Evolutionary conservation across 108 stramenopile genomes (phyloP).

Genomic region (Cyclostephanos tholiformis): DNA sequence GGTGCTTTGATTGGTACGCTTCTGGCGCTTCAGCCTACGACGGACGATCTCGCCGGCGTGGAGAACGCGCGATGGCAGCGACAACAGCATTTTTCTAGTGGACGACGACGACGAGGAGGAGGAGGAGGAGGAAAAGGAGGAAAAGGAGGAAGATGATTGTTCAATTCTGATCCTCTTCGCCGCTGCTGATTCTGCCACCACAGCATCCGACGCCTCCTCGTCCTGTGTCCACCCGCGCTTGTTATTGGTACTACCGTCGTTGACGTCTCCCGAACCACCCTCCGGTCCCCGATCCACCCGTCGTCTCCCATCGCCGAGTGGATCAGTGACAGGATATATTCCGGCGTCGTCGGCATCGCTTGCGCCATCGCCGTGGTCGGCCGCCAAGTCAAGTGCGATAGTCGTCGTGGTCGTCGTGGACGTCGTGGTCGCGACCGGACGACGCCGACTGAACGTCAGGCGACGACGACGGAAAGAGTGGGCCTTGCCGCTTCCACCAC

Average conservation of each 20-base stretch:
- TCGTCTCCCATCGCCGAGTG: too few relatives aligned
- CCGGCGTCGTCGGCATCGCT: constrained; percentile 18
- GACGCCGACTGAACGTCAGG: constrained; percentile 64
- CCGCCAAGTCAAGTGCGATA: too few relatives aligned
- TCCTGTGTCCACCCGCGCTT: not conserved
- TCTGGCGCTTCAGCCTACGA: constrained; percentile 28
- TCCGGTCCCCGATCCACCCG: too few relatives aligned
- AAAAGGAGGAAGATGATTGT: constrained; percentile 4
- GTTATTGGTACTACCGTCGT: constrained; percentile 12
- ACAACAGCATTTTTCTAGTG: too few relatives aligned
- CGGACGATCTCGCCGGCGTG: constrained; percentile 66
- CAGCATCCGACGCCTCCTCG: constrained; percentile 7
- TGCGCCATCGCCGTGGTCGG: constrained; percentile 21
- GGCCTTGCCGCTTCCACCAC: constrained; percentile 52
- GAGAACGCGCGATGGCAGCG: constrained; percentile 39
- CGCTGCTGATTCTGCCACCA: constrained; percentile 8
- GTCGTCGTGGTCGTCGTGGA: constrained; percentile 27
- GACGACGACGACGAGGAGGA: too few relatives aligned
- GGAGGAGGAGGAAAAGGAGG: constrained; percentile 16
- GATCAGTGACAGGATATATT: not conserved
- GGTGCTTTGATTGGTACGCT: constrained; percentile 25
- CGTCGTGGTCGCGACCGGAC: constrained; percentile 7
- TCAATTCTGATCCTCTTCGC: constrained; percentile 20
- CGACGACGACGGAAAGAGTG: constrained; percentile 81
- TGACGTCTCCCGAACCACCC: not conserved